A percentile compares a stretch with the other conserved stretches of the same genome.
Evolutionary conservation across 2,329 filamentous ascomycete genomes (phyloP).

Genomic region (Intubia oerlemansii): DNA sequence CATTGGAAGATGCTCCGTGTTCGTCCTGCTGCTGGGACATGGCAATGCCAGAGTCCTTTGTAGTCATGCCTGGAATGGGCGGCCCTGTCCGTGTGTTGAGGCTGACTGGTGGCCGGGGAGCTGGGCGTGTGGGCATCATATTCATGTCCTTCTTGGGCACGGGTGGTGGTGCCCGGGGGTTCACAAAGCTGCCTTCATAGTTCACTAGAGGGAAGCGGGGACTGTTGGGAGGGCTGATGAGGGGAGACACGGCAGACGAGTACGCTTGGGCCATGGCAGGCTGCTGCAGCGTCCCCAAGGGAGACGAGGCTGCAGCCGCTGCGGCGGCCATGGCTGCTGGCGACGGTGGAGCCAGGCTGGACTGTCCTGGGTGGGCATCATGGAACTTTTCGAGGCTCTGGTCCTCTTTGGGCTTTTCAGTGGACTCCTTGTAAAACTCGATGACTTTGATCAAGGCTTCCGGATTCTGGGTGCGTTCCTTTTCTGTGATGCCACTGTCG

Average conservation of each 20-base stretch:
- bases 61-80: slow-evolving; percentile 23
- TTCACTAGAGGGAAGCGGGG: slow-evolving; percentile 70
- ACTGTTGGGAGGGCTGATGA: slow-evolving; percentile 62
- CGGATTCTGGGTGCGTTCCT: slow-evolving; percentile 86
- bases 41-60: slow-evolving; percentile 41
- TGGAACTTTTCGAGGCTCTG: slow-evolving; percentile 93
- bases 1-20: no score
- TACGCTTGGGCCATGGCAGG: slow-evolving; percentile 17
- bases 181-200: slow-evolving; percentile 88
- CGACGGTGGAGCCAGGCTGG: slow-evolving; percentile 19
- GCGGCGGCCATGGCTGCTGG: slow-evolving; percentile 18
- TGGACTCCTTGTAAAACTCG: slow-evolving; percentile 91
- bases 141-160: slow-evolving; percentile 32
- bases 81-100: slow-evolving; percentile 35
- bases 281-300: no score
- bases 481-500: slow-evolving; percentile 88
- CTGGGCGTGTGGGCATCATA: slow-evolving; percentile 62
- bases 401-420: slow-evolving; percentile 59
- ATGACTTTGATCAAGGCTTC: slow-evolving; percentile 92
- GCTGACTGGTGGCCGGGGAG: slow-evolving; percentile 63
- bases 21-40: slow-evolving; percentile 39
- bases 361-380: slow-evolving; percentile 43
- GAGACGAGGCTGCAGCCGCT: background rate
- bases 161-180: slow-evolving; percentile 73
- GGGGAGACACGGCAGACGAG: slow-evolving; percentile 34